Percentiles rank a stretch among this genome's conserved stretches.
Evolutionary conservation across 1,139 yeast genomes (phyloP).

Genomic region (Candida sp.): DNA sequence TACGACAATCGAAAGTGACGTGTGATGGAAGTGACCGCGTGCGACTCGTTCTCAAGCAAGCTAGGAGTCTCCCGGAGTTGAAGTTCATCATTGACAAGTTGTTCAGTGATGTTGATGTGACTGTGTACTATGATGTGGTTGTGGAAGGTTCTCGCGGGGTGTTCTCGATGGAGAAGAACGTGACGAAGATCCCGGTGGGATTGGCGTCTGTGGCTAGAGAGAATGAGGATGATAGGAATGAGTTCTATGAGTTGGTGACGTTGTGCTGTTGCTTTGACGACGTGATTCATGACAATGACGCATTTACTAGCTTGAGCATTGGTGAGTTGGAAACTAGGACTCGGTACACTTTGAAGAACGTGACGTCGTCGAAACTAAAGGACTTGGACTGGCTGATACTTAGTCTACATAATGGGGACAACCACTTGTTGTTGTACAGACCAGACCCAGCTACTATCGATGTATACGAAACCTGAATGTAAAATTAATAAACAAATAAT

Average conservation of each 20-base stretch:
- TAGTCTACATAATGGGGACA: conserved; percentile 7
- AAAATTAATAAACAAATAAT: conserved; percentile 4
- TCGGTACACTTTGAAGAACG: conserved; percentile 6
- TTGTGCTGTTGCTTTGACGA: conserved; percentile 6
- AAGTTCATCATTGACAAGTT: conserved; percentile 9
- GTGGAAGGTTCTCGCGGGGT: neutral
- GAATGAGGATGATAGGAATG: conserved; percentile 1
- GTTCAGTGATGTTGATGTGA: neutral
- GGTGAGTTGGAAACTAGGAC: neutral
- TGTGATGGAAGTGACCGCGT: neutral
- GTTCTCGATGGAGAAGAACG: neutral
- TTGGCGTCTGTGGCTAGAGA: neutral
- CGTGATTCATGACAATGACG: neutral
- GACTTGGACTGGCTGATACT: conserved; percentile 7
- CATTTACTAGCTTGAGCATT: neutral
- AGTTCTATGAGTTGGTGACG: conserved; percentile 10
- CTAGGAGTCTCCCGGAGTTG: conserved; percentile 4
- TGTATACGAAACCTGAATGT: conserved; percentile 3
- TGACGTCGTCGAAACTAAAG: neutral
- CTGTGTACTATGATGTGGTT: neutral
- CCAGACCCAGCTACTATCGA: neutral
- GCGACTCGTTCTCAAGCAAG: neutral
- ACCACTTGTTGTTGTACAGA: conserved; percentile 8
- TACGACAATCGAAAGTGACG: neutral
- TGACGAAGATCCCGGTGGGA: neutral